phyloP scores from a whole-genome alignment of 352 stramenopile species.

The Phytophthora citricola region DNA sequence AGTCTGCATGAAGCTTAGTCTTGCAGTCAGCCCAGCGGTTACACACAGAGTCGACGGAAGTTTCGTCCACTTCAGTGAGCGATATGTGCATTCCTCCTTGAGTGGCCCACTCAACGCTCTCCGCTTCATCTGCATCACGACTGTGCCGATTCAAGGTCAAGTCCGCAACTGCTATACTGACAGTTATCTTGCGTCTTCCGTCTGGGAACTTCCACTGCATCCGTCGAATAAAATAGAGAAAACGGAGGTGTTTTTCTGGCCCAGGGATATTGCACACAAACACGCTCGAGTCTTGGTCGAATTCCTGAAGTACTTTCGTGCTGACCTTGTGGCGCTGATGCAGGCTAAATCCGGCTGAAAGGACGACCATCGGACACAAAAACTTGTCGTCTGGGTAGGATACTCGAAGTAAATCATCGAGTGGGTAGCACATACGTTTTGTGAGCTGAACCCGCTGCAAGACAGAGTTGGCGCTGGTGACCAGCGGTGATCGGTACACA shows the following conservation, averaged over 20 bases:
- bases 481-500: background rate
- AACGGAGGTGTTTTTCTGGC: slow-evolving; percentile 11
- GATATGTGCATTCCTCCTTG: background rate
- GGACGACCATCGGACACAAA: background rate
- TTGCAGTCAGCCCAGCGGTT: background rate
- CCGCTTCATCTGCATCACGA: background rate
- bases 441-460: background rate
- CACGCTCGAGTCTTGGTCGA: background rate
- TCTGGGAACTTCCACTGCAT: background rate
- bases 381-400: background rate
- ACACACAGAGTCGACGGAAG: background rate
- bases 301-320: background rate
- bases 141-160: slow-evolving; percentile 24
- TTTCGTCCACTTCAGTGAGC: background rate
- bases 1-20: background rate
- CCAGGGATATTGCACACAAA: slow-evolving; percentile 20
- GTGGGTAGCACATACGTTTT: background rate
- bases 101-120: background rate
- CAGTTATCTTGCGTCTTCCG: slow-evolving; percentile 2
- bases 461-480: background rate
- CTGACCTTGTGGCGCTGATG: background rate
- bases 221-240: slow-evolving; percentile 1
- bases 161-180: slow-evolving; percentile 27
- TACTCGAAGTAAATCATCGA: background rate
- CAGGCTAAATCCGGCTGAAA: background rate